Base-by-base conservation (phyloP, 345 rosid species). In the Psidium guajava region DNA sequence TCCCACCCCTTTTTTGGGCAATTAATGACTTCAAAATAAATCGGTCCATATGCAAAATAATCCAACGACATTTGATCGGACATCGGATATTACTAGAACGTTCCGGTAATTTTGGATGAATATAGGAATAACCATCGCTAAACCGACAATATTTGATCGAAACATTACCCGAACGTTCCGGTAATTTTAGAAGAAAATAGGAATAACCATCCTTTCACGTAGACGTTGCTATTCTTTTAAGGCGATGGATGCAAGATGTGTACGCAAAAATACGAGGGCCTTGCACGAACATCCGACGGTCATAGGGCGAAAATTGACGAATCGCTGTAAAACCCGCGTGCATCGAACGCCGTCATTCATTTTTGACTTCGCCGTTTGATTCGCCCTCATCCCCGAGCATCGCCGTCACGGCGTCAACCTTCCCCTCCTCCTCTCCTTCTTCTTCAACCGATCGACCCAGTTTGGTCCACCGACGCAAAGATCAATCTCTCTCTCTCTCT, bases 291-390 rank as follows among this genome's bases (percentile, higher is more conserved):
- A 53, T 53, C 54, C 20, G 54, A 53, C 54, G 15, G 54, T 6
- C 54, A 5, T 0, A 53, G 21, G 20, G 54, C 54, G 54, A 53
- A 53, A 53, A 16, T 53, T 14, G 54, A 53, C 54, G 15, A 53
- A 69, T 18, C 14, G 1, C 12, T 7, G 42, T 6, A 42, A 59
- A 89, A 13, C 16, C 51, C 50, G 84, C 89, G 85, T 85, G 93
- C 92, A 87, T 92, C 74, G 32, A 51, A 61, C 82, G 83, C 83
- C 86, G 86, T 81, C 49, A 8, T 44, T 81, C 82, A 1, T 10
- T 54, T 56, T 85, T 57, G 77, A 36, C 77, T 69, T 36, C 22
- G 6, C 42, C 77, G 47, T 69, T 18, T 6, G 6, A 32, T 36
- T 40, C 77, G 77, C 11, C 5, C 44, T 40, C 25, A 11, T 9